Evolutionary conservation across 352 stramenopile genomes (phyloP).

Genomic region (Elongisporangium prolatum): DNA sequence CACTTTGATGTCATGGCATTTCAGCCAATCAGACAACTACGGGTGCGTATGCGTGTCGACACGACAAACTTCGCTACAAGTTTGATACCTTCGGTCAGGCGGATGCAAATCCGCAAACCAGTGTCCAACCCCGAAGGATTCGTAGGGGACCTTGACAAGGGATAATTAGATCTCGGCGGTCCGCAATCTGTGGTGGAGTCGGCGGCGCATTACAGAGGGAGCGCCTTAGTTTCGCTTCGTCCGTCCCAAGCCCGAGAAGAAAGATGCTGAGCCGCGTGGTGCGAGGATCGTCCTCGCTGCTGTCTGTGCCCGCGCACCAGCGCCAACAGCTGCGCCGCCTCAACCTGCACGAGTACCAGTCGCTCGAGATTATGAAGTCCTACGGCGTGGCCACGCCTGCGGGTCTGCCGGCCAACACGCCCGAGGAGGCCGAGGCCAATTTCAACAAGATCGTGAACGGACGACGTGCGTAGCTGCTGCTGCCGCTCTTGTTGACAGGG

Average conservation of each 20-base stretch:
- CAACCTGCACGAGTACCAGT: constrained; percentile 94
- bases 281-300: constrained; percentile 35
- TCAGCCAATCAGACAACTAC: neutral
- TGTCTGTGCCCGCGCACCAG: constrained; percentile 44
- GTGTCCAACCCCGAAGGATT: neutral
- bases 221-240: neutral
- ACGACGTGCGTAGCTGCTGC: constrained; percentile 40
- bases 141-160: neutral
- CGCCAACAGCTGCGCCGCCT: constrained; percentile 79
- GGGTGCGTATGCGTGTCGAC: neutral
- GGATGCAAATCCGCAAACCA: neutral
- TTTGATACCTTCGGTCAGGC: neutral
- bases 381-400: constrained; percentile 77
- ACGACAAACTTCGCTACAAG: neutral
- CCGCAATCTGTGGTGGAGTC: neutral
- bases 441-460: constrained; percentile 78
- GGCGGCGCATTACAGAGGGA: neutral
- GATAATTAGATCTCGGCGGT: neutral
- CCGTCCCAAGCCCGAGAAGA: neutral
- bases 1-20: neutral
- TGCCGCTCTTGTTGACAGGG: constrained; percentile 2
- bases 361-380: constrained; percentile 92
- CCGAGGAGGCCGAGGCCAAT: constrained; percentile 72
- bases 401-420: constrained; percentile 68
- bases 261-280: constrained; percentile 56